Evolutionary conservation across 495 filamentous ascomycete genomes (phyloP), one percentile per base, ranked within the genome.

Genomic region (Xylaria palmicola): DNA sequence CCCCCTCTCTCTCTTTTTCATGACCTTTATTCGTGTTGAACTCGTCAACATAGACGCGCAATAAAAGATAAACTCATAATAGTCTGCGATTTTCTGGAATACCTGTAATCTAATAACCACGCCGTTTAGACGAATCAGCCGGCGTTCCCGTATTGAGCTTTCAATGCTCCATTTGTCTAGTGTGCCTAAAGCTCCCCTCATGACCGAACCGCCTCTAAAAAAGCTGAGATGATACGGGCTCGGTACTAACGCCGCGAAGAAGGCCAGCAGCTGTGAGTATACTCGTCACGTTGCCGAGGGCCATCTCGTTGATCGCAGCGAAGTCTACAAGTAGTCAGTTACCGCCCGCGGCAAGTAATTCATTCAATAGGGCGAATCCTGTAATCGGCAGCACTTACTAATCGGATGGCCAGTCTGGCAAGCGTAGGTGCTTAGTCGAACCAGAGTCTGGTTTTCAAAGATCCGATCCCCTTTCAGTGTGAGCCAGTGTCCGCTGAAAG

Each of bases 341-440:
- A n/a, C n/a, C n/a, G n/a, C n/a, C n/a, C n/a, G n/a, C n/a, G n/a
- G n/a, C n/a, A n/a, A n/a, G n/a, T n/a, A n/a, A n/a, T n/a, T n/a
- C n/a, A n/a, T n/a, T 34, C 4, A 26, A 6, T n/a, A 19, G 26
- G 8, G 2, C n/a, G n/a, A n/a, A n/a, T n/a, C n/a, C n/a, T 17
- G 3, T 10, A 4, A 8, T 26, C 15, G 3, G 3, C 4, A n/a
- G 32, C 6, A 40, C 40, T 39, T 40, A 61, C 49, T n/a, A 22
- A 47, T 22, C 8, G 59, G 59, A 48, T 54, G 43, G 24, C 59
- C 59, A 13, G 59, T 61, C 8, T 61, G 49, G 40, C 59, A 61
- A 32, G 51, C 20, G 15, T 61, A 61, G 17, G 20, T 30, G 32
- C 5, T 53, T 8, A 29, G 15, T 15, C 10, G 27, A 40, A 61